Conservation (phyloP, 805 yeast genomes). For the Tetrapisispora taiwanensis region DNA sequence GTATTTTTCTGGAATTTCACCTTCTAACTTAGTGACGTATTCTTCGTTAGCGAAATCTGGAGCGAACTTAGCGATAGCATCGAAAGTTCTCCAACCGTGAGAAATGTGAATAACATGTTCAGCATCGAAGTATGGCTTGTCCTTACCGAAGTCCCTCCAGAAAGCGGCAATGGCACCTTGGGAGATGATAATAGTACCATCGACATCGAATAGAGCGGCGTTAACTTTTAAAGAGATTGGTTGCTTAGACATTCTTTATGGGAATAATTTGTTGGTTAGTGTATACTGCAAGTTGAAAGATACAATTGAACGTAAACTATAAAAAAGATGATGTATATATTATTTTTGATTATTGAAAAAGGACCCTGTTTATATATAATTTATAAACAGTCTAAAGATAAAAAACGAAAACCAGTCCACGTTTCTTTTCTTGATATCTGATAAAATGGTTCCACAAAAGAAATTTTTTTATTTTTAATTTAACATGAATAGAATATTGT, state of each 20-base stretch:
- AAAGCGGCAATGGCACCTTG: constrained; percentile 74
- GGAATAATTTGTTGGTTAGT: neutral
- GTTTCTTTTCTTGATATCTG: neutral
- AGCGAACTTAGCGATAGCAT: constrained; percentile 62
- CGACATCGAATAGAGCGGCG: constrained; percentile 67
- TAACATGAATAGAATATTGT: too few relatives aligned
- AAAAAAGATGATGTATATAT: too few relatives aligned
- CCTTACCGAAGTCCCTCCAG: constrained; percentile 66
- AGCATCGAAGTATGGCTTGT: constrained; percentile 58
- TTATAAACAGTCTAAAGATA: neutral
- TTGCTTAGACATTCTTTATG: constrained; percentile 16
- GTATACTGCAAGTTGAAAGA: neutral
- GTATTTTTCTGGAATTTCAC: constrained; percentile 57
- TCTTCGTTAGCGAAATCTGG: constrained; percentile 62
- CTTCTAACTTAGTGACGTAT: constrained; percentile 57
- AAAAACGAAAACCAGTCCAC: neutral
- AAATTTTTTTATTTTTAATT: too few relatives aligned
- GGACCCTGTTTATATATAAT: neutral
- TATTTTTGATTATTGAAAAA: neutral
- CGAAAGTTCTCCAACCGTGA: constrained; percentile 79
- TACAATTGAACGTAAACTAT: neutral
- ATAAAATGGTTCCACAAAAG: too few relatives aligned
- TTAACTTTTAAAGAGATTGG: constrained; percentile 31
- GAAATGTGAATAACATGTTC: constrained; percentile 61
- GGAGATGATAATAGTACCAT: constrained; percentile 78